phyloP scores from a whole-genome alignment of 768 basidiomycete genomes.

The Saitozyma podzolica region DNA sequence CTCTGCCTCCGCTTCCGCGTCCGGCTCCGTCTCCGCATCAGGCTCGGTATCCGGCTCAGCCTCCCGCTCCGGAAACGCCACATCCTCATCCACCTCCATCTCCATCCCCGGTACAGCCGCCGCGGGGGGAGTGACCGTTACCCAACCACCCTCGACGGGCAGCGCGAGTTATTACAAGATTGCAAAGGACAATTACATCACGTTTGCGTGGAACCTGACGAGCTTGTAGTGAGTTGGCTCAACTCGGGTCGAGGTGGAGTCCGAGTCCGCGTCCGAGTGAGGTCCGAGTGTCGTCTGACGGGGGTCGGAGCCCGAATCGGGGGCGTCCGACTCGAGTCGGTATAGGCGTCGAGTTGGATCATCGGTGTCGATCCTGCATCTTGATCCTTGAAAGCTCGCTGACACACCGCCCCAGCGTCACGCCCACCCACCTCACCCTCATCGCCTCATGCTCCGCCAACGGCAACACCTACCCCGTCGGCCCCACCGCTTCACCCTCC shows the following conservation, averaged over 20 bases:
- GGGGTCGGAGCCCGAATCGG: too few relatives aligned
- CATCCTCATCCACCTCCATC: slow-evolving; percentile 24
- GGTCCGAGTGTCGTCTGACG: too few relatives aligned
- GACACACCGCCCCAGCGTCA: slow-evolving; percentile 50
- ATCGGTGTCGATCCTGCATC: too few relatives aligned
- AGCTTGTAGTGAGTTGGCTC: slow-evolving; percentile 59
- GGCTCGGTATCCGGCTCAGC: slow-evolving; percentile 14
- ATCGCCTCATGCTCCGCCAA: slow-evolving; percentile 75
- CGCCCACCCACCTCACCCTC: slow-evolving; percentile 74
- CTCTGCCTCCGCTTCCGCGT: slow-evolving; percentile 14
- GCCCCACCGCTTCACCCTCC: slow-evolving; percentile 64
- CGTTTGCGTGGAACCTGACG: slow-evolving; percentile 90
- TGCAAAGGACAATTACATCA: slow-evolving; percentile 68
- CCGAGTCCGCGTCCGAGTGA: too few relatives aligned
- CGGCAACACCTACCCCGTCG: slow-evolving; percentile 85
- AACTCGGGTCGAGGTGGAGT: too few relatives aligned
- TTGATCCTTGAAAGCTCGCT: too few relatives aligned
- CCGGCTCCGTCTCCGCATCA: slow-evolving; percentile 3
- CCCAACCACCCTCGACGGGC: slow-evolving; percentile 71
- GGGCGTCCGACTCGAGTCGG: too few relatives aligned
- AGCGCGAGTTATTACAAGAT: slow-evolving; percentile 87
- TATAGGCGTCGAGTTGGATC: too few relatives aligned
- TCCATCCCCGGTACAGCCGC: slow-evolving; percentile 51
- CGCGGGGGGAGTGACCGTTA: slow-evolving; percentile 49
- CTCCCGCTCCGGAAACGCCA: background rate